Conservation (phyloP, 2,329 filamentous ascomycete genomes). For the Colletotrichum filicis region DNA sequence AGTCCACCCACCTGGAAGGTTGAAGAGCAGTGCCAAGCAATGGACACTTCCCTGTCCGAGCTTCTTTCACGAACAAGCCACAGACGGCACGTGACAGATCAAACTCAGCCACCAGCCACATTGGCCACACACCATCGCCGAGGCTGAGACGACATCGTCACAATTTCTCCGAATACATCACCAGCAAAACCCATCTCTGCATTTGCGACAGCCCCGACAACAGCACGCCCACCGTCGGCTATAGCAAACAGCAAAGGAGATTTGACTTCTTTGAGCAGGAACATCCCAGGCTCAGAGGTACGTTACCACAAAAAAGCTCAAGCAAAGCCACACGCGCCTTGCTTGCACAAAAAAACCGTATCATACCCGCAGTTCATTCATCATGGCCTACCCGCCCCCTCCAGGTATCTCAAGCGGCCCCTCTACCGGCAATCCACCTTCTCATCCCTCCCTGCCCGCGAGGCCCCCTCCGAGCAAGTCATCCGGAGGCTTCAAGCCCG, state of each 20-base stretch:
- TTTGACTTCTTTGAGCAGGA: slow-evolving; percentile 46
- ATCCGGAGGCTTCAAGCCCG: slow-evolving; percentile 57
- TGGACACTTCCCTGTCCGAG: not conserved
- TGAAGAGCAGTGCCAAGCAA: not conserved
- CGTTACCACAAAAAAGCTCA: slow-evolving; percentile 47
- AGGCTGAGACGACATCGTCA: slow-evolving; percentile 21
- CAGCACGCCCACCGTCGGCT: slow-evolving; percentile 1
- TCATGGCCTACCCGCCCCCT: slow-evolving; percentile 89
- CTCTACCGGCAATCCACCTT: slow-evolving; percentile 46
- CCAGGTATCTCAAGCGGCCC: slow-evolving; percentile 72
- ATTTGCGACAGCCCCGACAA: slow-evolving; percentile 20
- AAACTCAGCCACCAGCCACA: slow-evolving; percentile 14
- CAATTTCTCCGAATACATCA: slow-evolving; percentile 7
- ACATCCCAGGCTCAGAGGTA: slow-evolving; percentile 60
- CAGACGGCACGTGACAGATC: not conserved
- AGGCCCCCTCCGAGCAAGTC: slow-evolving; percentile 74
- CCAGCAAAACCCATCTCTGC: slow-evolving; percentile 6
- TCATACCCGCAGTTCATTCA: slow-evolving; percentile 59
- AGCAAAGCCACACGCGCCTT: slow-evolving; percentile 19
- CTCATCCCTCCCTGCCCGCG: slow-evolving; percentile 77
- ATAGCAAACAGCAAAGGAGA: slow-evolving; percentile 20
- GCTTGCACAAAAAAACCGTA: not conserved
- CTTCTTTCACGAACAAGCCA: not conserved
- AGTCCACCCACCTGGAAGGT: not conserved
- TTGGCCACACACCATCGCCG: slow-evolving; percentile 8